Evolutionary conservation across 768 basidiomycete genomes (phyloP).

Genomic region (Galerina sulciceps): DNA sequence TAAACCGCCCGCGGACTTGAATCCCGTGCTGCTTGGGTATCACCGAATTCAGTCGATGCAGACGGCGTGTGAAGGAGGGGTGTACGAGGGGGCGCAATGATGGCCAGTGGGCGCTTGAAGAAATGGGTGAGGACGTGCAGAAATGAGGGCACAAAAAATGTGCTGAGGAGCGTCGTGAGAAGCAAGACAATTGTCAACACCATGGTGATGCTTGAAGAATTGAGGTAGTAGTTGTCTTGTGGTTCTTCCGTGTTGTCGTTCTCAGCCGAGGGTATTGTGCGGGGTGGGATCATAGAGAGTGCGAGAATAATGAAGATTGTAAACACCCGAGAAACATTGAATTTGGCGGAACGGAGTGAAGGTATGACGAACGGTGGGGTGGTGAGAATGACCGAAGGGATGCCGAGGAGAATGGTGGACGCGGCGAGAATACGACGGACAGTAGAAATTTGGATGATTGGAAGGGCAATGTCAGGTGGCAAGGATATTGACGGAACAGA

Average conservation of each 20-base stretch:
- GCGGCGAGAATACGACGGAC: slow-evolving; percentile 46
- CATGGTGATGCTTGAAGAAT: slow-evolving; percentile 17
- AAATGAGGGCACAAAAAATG: slow-evolving; percentile 74
- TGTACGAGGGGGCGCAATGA: slow-evolving; percentile 64
- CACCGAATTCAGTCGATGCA: slow-evolving; percentile 7
- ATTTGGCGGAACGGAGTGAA: slow-evolving; percentile 40
- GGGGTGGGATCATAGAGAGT: slow-evolving; percentile 50
- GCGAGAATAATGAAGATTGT: slow-evolving; percentile 43
- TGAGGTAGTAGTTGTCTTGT: slow-evolving; percentile 11
- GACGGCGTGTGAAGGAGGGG: slow-evolving; percentile 27
- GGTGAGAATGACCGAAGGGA: slow-evolving; percentile 63
- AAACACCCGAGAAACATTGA: slow-evolving; percentile 51
- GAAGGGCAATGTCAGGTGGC: slow-evolving; percentile 18
- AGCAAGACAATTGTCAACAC: too few relatives aligned
- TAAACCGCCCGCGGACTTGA: slow-evolving; percentile 33
- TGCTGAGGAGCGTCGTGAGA: slow-evolving; percentile 50
- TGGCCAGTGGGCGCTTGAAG: slow-evolving; percentile 82
- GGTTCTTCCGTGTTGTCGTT: slow-evolving; percentile 9
- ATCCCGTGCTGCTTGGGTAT: slow-evolving; percentile 15
- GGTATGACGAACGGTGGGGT: slow-evolving; percentile 57
- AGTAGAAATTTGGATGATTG: slow-evolving; percentile 35
- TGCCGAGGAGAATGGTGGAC: slow-evolving; percentile 56
- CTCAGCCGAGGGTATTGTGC: slow-evolving; percentile 6
- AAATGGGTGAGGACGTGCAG: slow-evolving; percentile 84
- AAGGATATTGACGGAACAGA: slow-evolving; percentile 16